Evolutionary conservation across 2,329 filamentous ascomycete species (phyloP), one percentile per base, ranked within the genome.

Genomic region (Talaromyces sp.): DNA sequence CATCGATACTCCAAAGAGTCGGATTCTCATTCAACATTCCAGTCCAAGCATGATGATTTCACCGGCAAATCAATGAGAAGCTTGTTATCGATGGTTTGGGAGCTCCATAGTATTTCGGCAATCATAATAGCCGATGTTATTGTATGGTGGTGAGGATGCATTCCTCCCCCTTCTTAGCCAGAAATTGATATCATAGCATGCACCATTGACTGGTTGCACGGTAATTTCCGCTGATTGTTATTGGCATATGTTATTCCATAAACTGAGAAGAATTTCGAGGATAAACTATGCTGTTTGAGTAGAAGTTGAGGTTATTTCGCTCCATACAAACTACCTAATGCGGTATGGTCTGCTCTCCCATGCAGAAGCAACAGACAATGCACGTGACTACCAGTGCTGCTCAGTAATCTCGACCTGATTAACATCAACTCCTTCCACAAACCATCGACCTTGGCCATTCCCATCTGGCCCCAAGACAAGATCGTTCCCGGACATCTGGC

Each of bases 401-500:
- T 71, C 67, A 25, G 67, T 63, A 58, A 76, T 74, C 21, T 56
- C 19, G 17, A 68, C 73, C 22, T 73, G 67, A 48, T 78, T 69
- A 13, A 77, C 73, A 64, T 77, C 70, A 10, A 72, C 67, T 1
- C 69, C 75, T 39, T 78, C 75, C 19, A 70, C 64, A 67, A 76
- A 79, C 77, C 77, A 79, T 45, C 77, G 69, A 13, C 73, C 76
- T 41, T 72, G 66, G 1, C 73, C 75, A 63, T 77, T 72, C 10
- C 75, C 75, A 53, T 73, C 66, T 7, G 67, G 67, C 1, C 75
- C 77, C 40, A 79, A 64, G 5, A 77, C 45, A 15, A 78, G 50
- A 63, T 79, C 76, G 66, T 78, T 78, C 4, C 75, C 77, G 61
- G 75, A 75, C 77, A 79, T 79, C 71, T 75, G 75, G 36, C 76